Conservation (phyloP, 2,329 filamentous ascomycete genomes). For the Trichoderma pleuroti region DNA sequence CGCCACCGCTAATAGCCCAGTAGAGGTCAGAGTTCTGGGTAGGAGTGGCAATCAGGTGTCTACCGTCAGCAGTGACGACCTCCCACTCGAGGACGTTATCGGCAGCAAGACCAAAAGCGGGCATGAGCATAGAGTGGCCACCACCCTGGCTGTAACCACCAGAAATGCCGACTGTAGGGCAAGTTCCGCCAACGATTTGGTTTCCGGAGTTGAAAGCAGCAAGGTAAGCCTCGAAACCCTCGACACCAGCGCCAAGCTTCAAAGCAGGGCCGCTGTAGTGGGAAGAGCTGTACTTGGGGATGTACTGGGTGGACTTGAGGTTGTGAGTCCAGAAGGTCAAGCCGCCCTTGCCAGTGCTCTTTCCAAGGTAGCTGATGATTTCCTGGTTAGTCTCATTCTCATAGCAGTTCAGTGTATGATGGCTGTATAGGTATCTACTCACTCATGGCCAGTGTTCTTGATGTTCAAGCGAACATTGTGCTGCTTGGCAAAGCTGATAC, state of each 20-base stretch:
- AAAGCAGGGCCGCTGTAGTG: neutral
- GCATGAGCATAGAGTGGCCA: conserved; percentile 52
- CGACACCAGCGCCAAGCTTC: neutral
- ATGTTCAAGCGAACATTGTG: conserved; percentile 41
- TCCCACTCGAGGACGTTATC: conserved; percentile 57
- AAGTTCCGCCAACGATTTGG: conserved; percentile 33
- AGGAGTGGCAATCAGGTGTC: conserved; percentile 18
- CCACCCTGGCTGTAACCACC: conserved; percentile 60
- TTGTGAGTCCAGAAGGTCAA: neutral
- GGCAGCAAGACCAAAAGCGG: conserved; percentile 54
- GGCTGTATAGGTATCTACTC: neutral
- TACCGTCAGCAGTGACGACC: conserved; percentile 51
- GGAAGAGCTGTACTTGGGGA: neutral
- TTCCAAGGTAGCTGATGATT: neutral
- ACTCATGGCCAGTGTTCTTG: conserved; percentile 33
- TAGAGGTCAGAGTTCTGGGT: neutral
- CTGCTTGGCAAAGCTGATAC: conserved; percentile 32
- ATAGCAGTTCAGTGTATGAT: neutral
- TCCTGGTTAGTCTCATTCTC: neutral
- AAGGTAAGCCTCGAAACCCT: neutral
- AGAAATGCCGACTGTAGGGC: conserved; percentile 52
- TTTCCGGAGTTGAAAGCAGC: neutral
- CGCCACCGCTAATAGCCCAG: neutral
- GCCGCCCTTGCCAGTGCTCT: neutral
- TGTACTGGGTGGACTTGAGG: neutral